phyloP scores from a whole-genome alignment of 345 rosid species.

The Firmiana major region DNA sequence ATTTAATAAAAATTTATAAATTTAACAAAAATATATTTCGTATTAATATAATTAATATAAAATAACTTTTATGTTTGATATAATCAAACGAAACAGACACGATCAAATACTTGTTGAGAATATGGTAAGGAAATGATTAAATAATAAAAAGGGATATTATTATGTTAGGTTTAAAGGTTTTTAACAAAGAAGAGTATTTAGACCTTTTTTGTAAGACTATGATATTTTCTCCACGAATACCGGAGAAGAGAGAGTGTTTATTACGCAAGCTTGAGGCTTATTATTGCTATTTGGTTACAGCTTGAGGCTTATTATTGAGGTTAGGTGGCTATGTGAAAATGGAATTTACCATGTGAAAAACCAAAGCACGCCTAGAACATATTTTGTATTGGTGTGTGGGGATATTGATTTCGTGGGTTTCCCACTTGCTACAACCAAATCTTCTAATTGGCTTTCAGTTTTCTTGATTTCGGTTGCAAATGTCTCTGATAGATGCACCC shows the following conservation, averaged over 20 bases:
- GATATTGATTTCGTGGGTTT: background rate
- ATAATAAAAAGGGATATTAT: too few relatives aligned
- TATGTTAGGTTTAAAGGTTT: too few relatives aligned
- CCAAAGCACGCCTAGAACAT: background rate
- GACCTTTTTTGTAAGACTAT: background rate
- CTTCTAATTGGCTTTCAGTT: background rate
- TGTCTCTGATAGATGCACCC: background rate
- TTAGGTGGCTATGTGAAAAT: background rate
- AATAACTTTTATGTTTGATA: too few relatives aligned
- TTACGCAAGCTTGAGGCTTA: background rate
- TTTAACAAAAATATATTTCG: too few relatives aligned
- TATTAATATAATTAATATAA: too few relatives aligned
- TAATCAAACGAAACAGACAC: too few relatives aligned
- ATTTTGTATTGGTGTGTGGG: too few relatives aligned
- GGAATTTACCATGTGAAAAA: background rate
- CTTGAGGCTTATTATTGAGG: background rate
- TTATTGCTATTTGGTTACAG: too few relatives aligned
- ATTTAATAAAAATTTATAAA: too few relatives aligned
- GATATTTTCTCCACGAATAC: slow-evolving; percentile 2
- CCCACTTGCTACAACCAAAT: background rate
- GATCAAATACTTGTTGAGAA: background rate
- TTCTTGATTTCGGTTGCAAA: background rate
- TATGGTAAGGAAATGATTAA: background rate
- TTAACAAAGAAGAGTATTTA: too few relatives aligned
- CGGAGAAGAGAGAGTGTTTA: background rate